Conservation (phyloP, 164 flowering plant species). For the Magnolia changhungtana region DNA sequence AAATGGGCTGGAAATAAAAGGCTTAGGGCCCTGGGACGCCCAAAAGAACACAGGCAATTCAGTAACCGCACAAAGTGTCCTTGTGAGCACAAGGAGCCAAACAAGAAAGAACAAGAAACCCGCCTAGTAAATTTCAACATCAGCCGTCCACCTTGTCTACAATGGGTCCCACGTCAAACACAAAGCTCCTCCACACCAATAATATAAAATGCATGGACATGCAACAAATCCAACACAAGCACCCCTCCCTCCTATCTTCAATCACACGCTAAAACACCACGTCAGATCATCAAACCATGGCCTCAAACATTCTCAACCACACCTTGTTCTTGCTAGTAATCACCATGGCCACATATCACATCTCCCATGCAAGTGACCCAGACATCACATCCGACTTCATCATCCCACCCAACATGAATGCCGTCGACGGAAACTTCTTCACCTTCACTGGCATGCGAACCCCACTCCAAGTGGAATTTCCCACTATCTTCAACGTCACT, state of each 20-base stretch:
- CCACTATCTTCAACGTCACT: conserved; percentile 21
- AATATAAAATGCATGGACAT: not conserved
- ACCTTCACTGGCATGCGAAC: conserved; percentile 27
- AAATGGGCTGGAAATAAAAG: no score
- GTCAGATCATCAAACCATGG: not conserved
- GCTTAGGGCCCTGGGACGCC: no score
- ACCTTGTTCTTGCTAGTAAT: conserved; percentile 11
- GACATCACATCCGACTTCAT: conserved; percentile 23
- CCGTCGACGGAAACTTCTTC: conserved; percentile 23
- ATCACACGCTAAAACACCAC: not conserved
- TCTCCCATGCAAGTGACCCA: conserved; percentile 20
- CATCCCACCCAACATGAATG: conserved; percentile 10
- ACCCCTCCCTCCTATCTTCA: not conserved
- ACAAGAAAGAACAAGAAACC: not conserved
- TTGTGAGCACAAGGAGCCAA: not conserved
- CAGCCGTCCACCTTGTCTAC: not conserved
- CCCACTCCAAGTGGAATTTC: not conserved
- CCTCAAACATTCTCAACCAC: conserved; percentile 3
- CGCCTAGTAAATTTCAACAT: not conserved
- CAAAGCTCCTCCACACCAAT: not conserved
- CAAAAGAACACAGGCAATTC: not conserved
- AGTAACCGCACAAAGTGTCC: not conserved
- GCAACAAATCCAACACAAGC: not conserved
- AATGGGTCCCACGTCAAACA: not conserved
- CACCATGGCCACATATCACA: not conserved